Evolutionary conservation across 202 grass and related monocot species (phyloP).

Genomic region (Hordeum pubiflorum): DNA sequence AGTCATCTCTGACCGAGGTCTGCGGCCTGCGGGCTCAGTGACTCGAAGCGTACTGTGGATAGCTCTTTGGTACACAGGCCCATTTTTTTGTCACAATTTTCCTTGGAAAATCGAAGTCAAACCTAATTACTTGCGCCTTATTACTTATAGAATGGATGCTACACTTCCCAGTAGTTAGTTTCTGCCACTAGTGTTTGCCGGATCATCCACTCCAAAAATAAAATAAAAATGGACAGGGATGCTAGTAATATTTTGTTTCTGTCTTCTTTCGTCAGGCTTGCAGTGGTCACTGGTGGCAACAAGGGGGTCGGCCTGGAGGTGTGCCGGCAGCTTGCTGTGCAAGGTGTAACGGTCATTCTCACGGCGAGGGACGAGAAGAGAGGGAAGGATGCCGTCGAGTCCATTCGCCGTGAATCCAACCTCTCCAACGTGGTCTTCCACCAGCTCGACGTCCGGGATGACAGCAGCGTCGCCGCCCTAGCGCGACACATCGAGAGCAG

Average conservation of each 20-base stretch:
- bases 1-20: neutral
- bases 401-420: conserved; percentile 27
- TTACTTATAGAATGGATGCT: no score
- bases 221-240: neutral
- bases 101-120: no score
- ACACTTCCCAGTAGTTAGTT: neutral
- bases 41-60: no score
- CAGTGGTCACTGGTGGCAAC: conserved; percentile 71
- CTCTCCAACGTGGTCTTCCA: conserved; percentile 57
- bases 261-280: conserved; percentile 15
- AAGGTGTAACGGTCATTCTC: conserved; percentile 52
- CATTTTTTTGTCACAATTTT: no score
- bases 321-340: conserved; percentile 40
- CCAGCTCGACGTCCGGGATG: conserved; percentile 55
- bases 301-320: conserved; percentile 63
- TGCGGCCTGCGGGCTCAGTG: neutral
- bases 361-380: conserved; percentile 64
- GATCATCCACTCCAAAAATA: neutral
- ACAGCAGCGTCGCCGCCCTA: conserved; percentile 34
- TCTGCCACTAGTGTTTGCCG: neutral
- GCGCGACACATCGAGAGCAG: conserved; percentile 33
- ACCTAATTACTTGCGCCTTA: no score
- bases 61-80: no score
- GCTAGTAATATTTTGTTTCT: neutral
- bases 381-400: conserved; percentile 38